Evolutionary conservation across 1,139 yeast species (phyloP), one percentile per base, ranked within the genome.

Genomic region (Taiozyma onychis): DNA sequence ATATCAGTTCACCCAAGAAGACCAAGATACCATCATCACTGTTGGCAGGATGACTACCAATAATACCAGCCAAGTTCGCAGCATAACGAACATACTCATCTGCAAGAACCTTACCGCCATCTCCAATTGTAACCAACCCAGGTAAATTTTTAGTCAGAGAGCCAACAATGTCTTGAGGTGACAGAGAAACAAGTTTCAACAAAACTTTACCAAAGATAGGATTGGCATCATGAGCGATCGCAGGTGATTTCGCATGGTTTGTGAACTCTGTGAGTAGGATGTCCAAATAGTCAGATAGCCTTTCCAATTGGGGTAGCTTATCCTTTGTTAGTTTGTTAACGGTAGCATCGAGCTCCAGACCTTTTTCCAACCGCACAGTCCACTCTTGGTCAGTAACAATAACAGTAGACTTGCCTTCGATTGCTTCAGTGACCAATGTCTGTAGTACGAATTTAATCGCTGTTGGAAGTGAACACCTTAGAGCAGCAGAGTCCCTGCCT

Each of bases 331-430:
- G 62, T 0, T 52, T 44, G 39, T 80, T 69, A 1, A 87, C 88
- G 1, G 61, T 63, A 2, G 73, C 73, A 60, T 89, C 95, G 42
- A 77, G 71, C 46, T 80, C 85, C 7, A 87, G 52, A 0, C 95
- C 88, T 50, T 82, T 86, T n/a, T 85, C 90, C 28, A 88, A 63
- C 59, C 93, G 75, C 0, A 78, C 69, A 5, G 74, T 72, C 97
- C 97, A 90, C 47, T 86, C 84, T 56, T 83, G 87, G 64, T 88
- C 96, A 22, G 77, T 68, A 0, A 78, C 78, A 48, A 88, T 65
- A 4, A 84, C 83, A 0, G 93, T 83, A 1, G 69, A 62, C 27
- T 75, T 69, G 0, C 73, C 78, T 10, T 65, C 60, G 3, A 81
- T 69, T 0, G 95, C 77, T 55, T 85, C 80, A 79, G 87, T 83